Percentiles rank a stretch among this genome's conserved stretches.
phyloP scores from a whole-genome alignment of 1,139 yeast species.

The Taphrina betulina region DNA sequence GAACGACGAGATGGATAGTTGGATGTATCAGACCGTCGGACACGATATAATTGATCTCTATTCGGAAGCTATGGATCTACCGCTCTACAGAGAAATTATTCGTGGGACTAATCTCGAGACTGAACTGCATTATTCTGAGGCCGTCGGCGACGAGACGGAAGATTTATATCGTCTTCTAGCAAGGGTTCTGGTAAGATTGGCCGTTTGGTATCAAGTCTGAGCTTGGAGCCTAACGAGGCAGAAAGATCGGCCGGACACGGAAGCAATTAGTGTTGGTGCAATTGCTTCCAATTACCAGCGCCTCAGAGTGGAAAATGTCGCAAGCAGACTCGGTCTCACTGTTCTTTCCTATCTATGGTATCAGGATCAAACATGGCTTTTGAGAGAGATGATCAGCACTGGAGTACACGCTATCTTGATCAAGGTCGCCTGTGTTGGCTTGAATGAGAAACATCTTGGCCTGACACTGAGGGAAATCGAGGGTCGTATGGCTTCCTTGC shows the following conservation, averaged over 20 bases:
- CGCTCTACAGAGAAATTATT: slow-evolving; percentile 72
- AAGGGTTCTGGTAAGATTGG: slow-evolving; percentile 31
- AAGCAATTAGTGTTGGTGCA: slow-evolving; percentile 94
- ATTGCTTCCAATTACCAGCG: slow-evolving; percentile 90
- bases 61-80: slow-evolving; percentile 69
- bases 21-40: slow-evolving; percentile 99
- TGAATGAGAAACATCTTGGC: slow-evolving; percentile 65
- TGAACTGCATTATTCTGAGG: slow-evolving; percentile 61
- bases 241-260: slow-evolving; percentile 77
- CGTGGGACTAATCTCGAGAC: slow-evolving; percentile 63
- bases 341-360: slow-evolving; percentile 86
- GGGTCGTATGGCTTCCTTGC: slow-evolving; percentile 59
- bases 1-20: slow-evolving; percentile 74
- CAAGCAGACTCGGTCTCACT: slow-evolving; percentile 65
- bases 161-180: slow-evolving; percentile 60
- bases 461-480: slow-evolving; percentile 61
- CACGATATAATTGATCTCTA: slow-evolving; percentile 71
- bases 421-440: slow-evolving; percentile 85
- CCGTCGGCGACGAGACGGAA: slow-evolving; percentile 79
- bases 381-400: slow-evolving; percentile 75
- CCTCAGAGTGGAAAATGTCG: slow-evolving; percentile 88
- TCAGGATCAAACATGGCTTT: slow-evolving; percentile 70
- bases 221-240: neutral
- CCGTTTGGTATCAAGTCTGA: neutral
- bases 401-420: slow-evolving; percentile 79